Conservation (phyloP, 148 eudicot species). For the Dianthus caryophyllus region DNA sequence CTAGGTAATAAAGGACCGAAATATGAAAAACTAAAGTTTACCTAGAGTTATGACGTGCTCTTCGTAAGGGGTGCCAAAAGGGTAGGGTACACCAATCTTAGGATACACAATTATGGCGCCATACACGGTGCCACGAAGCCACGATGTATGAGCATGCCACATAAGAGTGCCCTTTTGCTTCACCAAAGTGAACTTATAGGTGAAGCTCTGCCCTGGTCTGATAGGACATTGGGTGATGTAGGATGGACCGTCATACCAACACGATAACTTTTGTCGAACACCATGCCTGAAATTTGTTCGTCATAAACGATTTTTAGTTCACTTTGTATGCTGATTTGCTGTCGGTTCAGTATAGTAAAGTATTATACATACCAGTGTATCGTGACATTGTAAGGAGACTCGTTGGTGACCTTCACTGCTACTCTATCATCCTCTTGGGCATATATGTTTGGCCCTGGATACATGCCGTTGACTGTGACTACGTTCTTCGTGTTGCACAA, state of each 20-base stretch:
- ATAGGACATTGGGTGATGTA: conserved; percentile 63
- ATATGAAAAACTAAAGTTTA: conserved; percentile 11
- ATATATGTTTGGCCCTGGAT: conserved; percentile 53
- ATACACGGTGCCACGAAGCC: conserved; percentile 69
- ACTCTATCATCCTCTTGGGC: conserved; percentile 55
- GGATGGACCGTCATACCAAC: conserved; percentile 60
- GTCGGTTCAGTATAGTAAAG: neutral
- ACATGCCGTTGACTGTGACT: conserved; percentile 44
- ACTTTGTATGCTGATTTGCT: neutral
- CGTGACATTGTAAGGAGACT: conserved; percentile 52
- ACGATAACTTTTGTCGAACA: conserved; percentile 43
- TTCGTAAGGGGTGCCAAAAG: conserved; percentile 46
- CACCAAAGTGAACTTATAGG: conserved; percentile 47
- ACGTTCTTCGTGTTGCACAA: conserved; percentile 39
- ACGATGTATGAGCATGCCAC: conserved; percentile 70
- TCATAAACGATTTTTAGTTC: neutral
- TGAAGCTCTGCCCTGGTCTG: conserved; percentile 46
- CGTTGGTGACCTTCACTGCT: conserved; percentile 40
- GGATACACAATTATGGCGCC: conserved; percentile 65
- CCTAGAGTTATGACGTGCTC: conserved; percentile 55
- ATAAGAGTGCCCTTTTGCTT: conserved; percentile 63
- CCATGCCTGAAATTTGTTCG: conserved; percentile 42
- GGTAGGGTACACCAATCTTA: conserved; percentile 53
- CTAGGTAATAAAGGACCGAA: neutral
- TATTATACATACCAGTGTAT: conserved; percentile 48